Conservation (phyloP, 2,329 filamentous ascomycete species). For the Exophiala phaeomuriformis region DNA sequence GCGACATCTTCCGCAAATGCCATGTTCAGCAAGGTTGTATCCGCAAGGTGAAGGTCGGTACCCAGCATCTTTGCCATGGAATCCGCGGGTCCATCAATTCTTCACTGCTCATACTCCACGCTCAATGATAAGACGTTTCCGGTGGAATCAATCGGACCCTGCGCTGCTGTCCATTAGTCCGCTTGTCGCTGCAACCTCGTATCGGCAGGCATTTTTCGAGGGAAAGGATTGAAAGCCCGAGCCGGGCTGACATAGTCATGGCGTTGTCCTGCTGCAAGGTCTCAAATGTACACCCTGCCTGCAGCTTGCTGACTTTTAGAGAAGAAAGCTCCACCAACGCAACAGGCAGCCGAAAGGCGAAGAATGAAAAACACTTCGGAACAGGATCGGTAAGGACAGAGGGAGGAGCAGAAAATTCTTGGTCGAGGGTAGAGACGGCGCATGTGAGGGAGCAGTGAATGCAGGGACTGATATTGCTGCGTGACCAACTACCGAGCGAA, state of each 20-base stretch:
- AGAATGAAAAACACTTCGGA: not conserved
- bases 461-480: not conserved
- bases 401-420: not conserved
- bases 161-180: not conserved
- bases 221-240: not conserved
- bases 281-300: constrained; percentile 3
- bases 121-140: not conserved
- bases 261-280: not conserved
- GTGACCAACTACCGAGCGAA: not conserved
- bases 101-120: not conserved
- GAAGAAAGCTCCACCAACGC: not conserved
- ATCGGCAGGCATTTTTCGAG: not conserved
- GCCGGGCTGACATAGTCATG: not conserved
- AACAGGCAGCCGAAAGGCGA: not conserved
- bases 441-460: not conserved
- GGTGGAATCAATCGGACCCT: not conserved
- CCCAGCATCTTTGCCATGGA: not conserved
- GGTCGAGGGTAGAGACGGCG: not conserved
- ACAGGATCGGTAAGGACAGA: not conserved
- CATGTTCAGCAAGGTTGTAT: not conserved
- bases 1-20: not conserved
- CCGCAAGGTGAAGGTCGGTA: not conserved
- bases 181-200: not conserved
- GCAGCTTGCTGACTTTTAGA: not conserved
- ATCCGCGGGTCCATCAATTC: not conserved